These are phyloP conservation scores for Calonectria honghensis DNA, from an alignment of 2,329 filamentous ascomycete species.

Conservation along the genomic window DNA sequence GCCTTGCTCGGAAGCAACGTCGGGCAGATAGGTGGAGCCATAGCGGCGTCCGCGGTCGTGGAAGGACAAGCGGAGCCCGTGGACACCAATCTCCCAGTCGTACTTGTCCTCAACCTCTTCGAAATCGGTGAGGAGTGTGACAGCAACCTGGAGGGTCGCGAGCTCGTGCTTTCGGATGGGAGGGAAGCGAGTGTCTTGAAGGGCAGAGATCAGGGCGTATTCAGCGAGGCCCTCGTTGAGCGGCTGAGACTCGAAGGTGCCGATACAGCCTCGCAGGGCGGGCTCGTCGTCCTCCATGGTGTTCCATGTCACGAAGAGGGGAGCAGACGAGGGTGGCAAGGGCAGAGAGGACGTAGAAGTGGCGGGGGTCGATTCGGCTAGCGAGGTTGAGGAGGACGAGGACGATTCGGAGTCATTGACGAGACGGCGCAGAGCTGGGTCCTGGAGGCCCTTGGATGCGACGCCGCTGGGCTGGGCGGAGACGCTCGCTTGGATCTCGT, in stretches of 20 bases:
- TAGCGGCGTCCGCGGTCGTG: constrained; percentile 82
- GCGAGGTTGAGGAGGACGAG: constrained; percentile 63
- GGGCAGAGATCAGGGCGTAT: constrained; percentile 88
- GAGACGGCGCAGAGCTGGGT: constrained; percentile 66
- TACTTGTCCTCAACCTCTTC: constrained; percentile 83
- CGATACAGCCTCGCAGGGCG: constrained; percentile 93
- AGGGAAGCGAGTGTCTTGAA: constrained; percentile 78
- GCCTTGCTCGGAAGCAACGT: constrained; percentile 93
- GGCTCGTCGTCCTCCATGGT: constrained; percentile 70
- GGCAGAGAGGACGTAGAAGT: constrained; percentile 66
- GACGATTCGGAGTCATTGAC: constrained; percentile 59
- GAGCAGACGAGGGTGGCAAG: constrained; percentile 70
- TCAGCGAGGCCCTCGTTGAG: constrained; percentile 83
- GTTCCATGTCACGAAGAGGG: constrained; percentile 98
- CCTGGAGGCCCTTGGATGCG: constrained; percentile 56
- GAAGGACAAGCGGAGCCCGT: constrained; percentile 93
- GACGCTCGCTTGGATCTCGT: constrained; percentile 81
- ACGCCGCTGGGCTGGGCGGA: constrained; percentile 59
- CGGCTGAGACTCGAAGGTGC: constrained; percentile 89
- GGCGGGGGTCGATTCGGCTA: constrained; percentile 66
- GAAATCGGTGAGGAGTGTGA: constrained; percentile 91
- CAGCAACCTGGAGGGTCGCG: constrained; percentile 76
- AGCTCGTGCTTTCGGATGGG: constrained; percentile 74
- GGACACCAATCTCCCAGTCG: constrained; percentile 91
- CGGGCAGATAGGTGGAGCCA: constrained; percentile 92